Evolutionary conservation across 1,284 basidiomycete species (phyloP).

Genomic region (Trichosporon inkin): DNA sequence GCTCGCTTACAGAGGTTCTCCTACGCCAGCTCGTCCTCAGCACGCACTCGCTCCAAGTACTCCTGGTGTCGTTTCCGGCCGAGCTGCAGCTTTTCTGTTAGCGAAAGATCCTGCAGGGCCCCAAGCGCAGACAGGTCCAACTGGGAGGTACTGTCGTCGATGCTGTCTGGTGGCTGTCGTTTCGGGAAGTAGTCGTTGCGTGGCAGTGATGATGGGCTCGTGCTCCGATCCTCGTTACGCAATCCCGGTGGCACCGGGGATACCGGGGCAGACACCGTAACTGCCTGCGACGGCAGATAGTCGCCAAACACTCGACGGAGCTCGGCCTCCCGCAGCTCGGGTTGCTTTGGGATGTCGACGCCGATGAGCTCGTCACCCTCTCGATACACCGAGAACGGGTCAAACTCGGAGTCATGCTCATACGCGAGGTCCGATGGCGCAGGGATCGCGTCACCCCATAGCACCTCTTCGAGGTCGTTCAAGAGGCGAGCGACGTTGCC

Average conservation of each 20-base stretch:
- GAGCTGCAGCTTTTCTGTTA: conserved; percentile 36
- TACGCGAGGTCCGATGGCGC: conserved; percentile 42
- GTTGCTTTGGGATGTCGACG: conserved; percentile 10
- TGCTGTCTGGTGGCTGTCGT: background rate
- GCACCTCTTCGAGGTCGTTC: conserved; percentile 45
- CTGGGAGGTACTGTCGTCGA: conserved; percentile 9
- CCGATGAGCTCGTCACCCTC: conserved; percentile 27
- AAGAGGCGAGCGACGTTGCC: conserved; percentile 39
- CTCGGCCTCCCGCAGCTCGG: conserved; percentile 16
- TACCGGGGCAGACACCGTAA: background rate
- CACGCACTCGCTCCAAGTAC: conserved; percentile 31
- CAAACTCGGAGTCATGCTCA: conserved; percentile 40
- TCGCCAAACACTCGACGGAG: conserved; percentile 20
- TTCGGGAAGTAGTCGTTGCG: background rate
- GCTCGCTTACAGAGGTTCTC: background rate
- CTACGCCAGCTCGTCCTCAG: conserved; percentile 3
- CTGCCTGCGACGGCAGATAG: background rate
- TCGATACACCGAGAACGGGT: conserved; percentile 36
- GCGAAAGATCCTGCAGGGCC: conserved; percentile 28
- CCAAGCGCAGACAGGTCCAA: conserved; percentile 17
- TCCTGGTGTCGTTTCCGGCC: conserved; percentile 39
- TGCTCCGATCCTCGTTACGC: background rate
- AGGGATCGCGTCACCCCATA: conserved; percentile 46
- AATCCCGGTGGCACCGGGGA: conserved; percentile 6
- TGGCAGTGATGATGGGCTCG: background rate